Evolutionary conservation across 352 stramenopile species (phyloP).

Genomic region (Phytophthora pini): DNA sequence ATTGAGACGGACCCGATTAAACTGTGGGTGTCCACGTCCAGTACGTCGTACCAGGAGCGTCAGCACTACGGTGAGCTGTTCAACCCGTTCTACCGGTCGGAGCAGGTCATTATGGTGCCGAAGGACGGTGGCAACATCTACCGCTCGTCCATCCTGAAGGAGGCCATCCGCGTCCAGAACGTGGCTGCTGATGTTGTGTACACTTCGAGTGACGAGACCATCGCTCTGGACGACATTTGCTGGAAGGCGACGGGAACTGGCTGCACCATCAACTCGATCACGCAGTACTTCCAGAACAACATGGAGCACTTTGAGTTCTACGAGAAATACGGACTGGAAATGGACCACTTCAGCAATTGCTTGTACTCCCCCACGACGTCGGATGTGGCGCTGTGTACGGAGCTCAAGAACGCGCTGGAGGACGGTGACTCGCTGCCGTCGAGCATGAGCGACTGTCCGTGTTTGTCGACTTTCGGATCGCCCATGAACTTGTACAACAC

Average conservation of each 20-base stretch:
- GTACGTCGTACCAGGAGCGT: constrained; percentile 60
- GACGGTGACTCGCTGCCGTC: constrained; percentile 46
- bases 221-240: constrained; percentile 62
- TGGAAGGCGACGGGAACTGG: constrained; percentile 70
- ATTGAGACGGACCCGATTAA: constrained; percentile 73
- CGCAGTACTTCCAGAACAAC: constrained; percentile 77
- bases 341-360: constrained; percentile 66
- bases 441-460: constrained; percentile 70
- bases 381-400: constrained; percentile 50
- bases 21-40: constrained; percentile 67
- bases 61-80: constrained; percentile 71
- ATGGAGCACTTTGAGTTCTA: constrained; percentile 69
- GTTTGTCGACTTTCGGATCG: constrained; percentile 61
- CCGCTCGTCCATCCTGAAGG: constrained; percentile 55
- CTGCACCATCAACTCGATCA: constrained; percentile 66
- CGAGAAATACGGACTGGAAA: constrained; percentile 47
- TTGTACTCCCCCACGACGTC: constrained; percentile 54
- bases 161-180: constrained; percentile 59
- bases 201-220: constrained; percentile 35
- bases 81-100: constrained; percentile 76
- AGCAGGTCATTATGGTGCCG: constrained; percentile 69
- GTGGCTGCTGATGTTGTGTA: constrained; percentile 52
- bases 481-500: constrained; percentile 81
- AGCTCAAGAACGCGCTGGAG: constrained; percentile 40
- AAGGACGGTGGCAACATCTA: constrained; percentile 69